phyloP scores from a whole-genome alignment of 78 protist genomes.

The Blattamonas nauphoetae region DNA sequence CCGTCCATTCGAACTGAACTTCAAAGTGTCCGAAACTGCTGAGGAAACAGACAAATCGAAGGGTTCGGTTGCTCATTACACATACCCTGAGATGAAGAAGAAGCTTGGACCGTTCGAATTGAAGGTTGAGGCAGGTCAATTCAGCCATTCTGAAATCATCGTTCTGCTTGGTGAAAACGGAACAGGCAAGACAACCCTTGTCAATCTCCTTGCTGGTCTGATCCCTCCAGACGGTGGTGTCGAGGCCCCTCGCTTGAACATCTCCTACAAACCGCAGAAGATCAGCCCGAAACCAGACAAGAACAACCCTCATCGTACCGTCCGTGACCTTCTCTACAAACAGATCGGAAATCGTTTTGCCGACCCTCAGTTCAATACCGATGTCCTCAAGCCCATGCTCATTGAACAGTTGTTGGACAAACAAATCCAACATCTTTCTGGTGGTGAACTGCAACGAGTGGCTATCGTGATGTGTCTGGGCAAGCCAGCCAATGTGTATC shows the following conservation, averaged over 20 bases:
- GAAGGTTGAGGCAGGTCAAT: slow-evolving; percentile 74
- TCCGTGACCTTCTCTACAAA: slow-evolving; percentile 70
- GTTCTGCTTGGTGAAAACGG: slow-evolving; percentile 99
- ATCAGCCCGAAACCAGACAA: slow-evolving; percentile 84
- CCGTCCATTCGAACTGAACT: slow-evolving; percentile 75
- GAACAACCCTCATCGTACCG: slow-evolving; percentile 49
- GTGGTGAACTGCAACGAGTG: slow-evolving; percentile 99
- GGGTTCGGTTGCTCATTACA: slow-evolving; percentile 25
- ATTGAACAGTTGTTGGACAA: slow-evolving; percentile 76
- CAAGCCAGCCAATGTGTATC: slow-evolving; percentile 92
- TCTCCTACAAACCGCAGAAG: slow-evolving; percentile 96
- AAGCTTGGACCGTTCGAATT: slow-evolving; percentile 75
- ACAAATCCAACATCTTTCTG: slow-evolving; percentile 76
- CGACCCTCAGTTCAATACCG: slow-evolving; percentile 82
- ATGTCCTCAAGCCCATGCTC: slow-evolving; percentile 88
- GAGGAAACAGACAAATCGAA: slow-evolving; percentile 39
- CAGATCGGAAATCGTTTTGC: slow-evolving; percentile 61
- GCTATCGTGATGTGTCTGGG: slow-evolving; percentile 90
- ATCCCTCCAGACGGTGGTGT: slow-evolving; percentile 62
- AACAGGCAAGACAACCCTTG: slow-evolving; percentile 98
- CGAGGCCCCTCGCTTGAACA: slow-evolving; percentile 68
- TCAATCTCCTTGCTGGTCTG: slow-evolving; percentile 74
- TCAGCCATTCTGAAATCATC: slow-evolving; percentile 90
- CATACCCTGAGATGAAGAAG: slow-evolving; percentile 89
- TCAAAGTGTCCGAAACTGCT: slow-evolving; percentile 56